These are phyloP conservation scores for Bolboschoenus planiculmis DNA, from an alignment of 176 grass and related monocot species.

Conservation along the genomic window DNA sequence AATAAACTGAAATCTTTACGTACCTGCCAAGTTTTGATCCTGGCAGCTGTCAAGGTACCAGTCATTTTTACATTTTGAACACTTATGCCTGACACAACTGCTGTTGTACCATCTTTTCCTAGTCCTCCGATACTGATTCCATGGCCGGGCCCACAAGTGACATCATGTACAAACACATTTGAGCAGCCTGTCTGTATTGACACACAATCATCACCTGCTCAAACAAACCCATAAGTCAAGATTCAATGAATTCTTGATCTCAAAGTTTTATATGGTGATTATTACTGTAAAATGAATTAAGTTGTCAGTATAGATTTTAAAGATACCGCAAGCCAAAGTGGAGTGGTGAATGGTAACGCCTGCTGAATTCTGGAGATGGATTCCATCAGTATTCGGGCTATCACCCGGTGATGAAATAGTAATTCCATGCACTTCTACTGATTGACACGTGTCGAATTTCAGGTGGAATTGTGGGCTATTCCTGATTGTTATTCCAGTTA, in stretches of 20 bases:
- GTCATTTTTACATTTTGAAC: slow-evolving; percentile 37
- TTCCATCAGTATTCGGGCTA: slow-evolving; percentile 71
- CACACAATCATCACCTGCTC: slow-evolving; percentile 59
- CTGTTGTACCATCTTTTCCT: slow-evolving; percentile 36
- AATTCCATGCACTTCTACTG: slow-evolving; percentile 37
- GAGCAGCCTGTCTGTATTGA: slow-evolving; percentile 67
- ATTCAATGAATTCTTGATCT: not conserved
- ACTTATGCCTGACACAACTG: slow-evolving; percentile 33
- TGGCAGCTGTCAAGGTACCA: slow-evolving; percentile 34
- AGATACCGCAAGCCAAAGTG: slow-evolving; percentile 43
- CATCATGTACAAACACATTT: slow-evolving; percentile 32
- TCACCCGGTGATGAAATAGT: slow-evolving; percentile 47
- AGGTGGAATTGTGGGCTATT: slow-evolving; percentile 56
- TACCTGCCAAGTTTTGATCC: slow-evolving; percentile 88
- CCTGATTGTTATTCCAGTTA: slow-evolving; percentile 53
- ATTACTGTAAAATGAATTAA: not conserved
- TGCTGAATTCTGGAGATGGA: slow-evolving; percentile 49
- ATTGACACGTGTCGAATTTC: slow-evolving; percentile 49
- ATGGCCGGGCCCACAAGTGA: slow-evolving; percentile 59
- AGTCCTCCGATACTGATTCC: slow-evolving; percentile 73
- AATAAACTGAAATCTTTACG: not conserved
- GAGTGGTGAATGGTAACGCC: slow-evolving; percentile 36
- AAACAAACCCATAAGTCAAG: not conserved
- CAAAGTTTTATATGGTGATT: not conserved
- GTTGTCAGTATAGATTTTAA: not conserved